Evolutionary conservation across 805 yeast species (phyloP), one percentile per base, ranked within the genome.

Genomic region (Zygoascus ofunaensis): DNA sequence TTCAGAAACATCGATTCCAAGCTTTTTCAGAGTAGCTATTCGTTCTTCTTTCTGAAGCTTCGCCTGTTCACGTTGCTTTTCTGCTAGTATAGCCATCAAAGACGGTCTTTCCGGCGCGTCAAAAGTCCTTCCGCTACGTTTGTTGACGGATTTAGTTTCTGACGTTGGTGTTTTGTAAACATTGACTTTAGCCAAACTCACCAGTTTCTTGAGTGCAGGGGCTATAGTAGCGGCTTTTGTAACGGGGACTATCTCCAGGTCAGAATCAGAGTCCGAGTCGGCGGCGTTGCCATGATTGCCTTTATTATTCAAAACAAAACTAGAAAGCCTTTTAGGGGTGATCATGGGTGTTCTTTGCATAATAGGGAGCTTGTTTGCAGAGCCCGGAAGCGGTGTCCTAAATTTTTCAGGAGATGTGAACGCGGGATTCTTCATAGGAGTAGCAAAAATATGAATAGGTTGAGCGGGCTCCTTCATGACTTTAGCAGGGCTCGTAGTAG

Each of bases 231-330:
- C 34, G 17, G 49, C 47, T 14, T 40, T 21, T 15, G 53, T 47
- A 4, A 45, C 44, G 3, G 55, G 54, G 26, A 51, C 44, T 18
- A 54, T 51, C 34, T 52, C 54, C n/a, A 54, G 39, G 28, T 52
- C 57, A 26, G 50, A 52, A 17, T 50, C 55, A n/a, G 41, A 43
- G 17, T 34, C 44, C 14, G 36, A 22, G 12, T 26, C 12, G 30
- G 30, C 30, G 5, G 37, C 21, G 7, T 12, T 18, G n/a, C 35
- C 20, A 3, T 19, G 17, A 19, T 34, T 30, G 4, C 10, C 20
- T 10, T 26, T 39, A 12, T 30, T 28, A 3, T 38, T 20, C 5
- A 36, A 45, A 12, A 49, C 43, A 33, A 44, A 48, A 34, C 50
- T 49, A 3, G 48, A 42, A 15, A 48, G 45, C 33, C 49, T 36